phyloP scores from a whole-genome alignment of 2,329 filamentous ascomycete species.

The Aspergillus quadrilineatus region DNA sequence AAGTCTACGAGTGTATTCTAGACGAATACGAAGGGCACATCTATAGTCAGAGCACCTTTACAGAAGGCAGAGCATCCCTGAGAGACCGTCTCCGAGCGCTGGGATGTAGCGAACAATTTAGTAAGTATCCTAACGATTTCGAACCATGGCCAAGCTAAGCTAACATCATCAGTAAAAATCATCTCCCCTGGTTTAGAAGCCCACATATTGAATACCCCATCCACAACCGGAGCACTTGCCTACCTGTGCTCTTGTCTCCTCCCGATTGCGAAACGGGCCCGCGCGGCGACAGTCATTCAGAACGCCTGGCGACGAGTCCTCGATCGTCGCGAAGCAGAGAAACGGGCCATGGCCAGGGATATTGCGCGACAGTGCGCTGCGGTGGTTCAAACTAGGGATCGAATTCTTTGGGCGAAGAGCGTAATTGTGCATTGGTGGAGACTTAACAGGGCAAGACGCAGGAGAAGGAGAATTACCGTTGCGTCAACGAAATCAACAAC shows the following conservation, averaged over 20 bases:
- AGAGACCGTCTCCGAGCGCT: constrained; percentile 37
- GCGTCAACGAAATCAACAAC: background rate
- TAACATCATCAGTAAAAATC: constrained; percentile 42
- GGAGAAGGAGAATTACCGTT: background rate
- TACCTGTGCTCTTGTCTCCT: constrained; percentile 61
- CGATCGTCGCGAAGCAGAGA: constrained; percentile 19
- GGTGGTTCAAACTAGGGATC: constrained; percentile 47
- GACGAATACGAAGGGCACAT: constrained; percentile 56
- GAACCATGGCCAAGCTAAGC: background rate
- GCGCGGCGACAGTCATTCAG: constrained; percentile 56
- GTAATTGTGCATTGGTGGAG: constrained; percentile 40
- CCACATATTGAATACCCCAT: constrained; percentile 55
- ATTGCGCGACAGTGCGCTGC: constrained; percentile 43
- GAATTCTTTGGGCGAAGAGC: constrained; percentile 40
- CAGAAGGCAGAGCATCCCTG: constrained; percentile 20
- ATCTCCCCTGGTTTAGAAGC: constrained; percentile 44
- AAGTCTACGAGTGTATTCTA: constrained; percentile 56
- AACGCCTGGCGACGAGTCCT: constrained; percentile 47
- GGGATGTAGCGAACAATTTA: constrained; percentile 46
- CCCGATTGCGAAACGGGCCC: constrained; percentile 48
- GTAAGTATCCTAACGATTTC: constrained; percentile 28
- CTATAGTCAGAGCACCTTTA: constrained; percentile 2
- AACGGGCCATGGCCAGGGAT: constrained; percentile 24
- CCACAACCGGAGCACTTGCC: constrained; percentile 56
- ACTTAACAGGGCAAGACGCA: constrained; percentile 20